Percentiles rank a stretch among this genome's conserved stretches.
Evolutionary conservation across 2,329 filamentous ascomycete species (phyloP).

Genomic region (Myriosclerotinia curreyana): DNA sequence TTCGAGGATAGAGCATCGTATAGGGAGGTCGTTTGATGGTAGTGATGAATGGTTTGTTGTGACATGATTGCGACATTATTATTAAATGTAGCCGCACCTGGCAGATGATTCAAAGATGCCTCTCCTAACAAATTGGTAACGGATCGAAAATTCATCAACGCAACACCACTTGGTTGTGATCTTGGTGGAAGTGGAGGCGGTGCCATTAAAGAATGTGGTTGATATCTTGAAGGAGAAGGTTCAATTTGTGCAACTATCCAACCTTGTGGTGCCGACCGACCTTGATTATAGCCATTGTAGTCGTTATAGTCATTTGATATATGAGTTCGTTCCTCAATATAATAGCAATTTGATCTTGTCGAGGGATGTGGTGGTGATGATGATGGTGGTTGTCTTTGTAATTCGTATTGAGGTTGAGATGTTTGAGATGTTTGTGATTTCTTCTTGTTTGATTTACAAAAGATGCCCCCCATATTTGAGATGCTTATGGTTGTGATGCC

Average conservation of each 20-base stretch:
- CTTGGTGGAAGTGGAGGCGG: constrained; percentile 27
- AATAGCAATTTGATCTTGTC: constrained; percentile 8
- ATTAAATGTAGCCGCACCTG: constrained; percentile 43
- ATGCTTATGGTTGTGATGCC: constrained; percentile 1
- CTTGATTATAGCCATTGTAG: constrained; percentile 21
- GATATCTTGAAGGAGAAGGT: constrained; percentile 13
- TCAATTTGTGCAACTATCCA: constrained; percentile 28
- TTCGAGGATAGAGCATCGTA: constrained; percentile 60
- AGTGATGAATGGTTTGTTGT: constrained; percentile 44
- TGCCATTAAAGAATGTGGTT: constrained; percentile 13
- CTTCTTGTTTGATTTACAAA: constrained; percentile 35
- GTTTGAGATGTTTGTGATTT: constrained; percentile 15
- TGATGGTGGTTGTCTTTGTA: constrained; percentile 14
- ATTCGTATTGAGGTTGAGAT: constrained; percentile 15
- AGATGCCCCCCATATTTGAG: constrained; percentile 36
- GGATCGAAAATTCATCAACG: constrained; percentile 32
- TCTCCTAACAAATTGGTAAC: constrained; percentile 40
- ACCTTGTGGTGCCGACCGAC: constrained; percentile 23
- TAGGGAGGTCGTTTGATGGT: constrained; percentile 47
- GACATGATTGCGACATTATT: constrained; percentile 47
- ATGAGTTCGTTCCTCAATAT: constrained; percentile 6
- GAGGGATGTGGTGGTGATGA: background rate
- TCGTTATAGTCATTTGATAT: constrained; percentile 19
- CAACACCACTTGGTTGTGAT: constrained; percentile 22
- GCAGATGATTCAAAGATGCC: constrained; percentile 40